Evolutionary conservation across 345 rosid genomes (phyloP), one percentile per base, ranked within the genome.

Genomic region (Camelina laxa): DNA sequence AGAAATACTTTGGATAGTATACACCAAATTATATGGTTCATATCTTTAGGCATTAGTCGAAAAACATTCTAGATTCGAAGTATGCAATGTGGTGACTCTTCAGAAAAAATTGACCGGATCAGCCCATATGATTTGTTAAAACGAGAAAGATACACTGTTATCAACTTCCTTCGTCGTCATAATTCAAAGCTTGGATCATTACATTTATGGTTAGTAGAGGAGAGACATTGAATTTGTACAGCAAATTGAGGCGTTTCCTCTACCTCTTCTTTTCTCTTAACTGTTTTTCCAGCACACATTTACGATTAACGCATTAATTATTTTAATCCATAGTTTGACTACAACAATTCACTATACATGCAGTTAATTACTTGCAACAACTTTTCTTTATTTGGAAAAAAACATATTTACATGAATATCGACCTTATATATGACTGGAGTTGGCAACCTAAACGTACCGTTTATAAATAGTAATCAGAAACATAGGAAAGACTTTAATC

Each of bases 341-440:
- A 33, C 36, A 4, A 20, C 10, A 55, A 55, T 73, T 73, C 24
- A 47, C 38, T 21, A 30, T 31, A 30, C 15, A 30, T 73, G 57
- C 57, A 55, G 45, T 65, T 33, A 65, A 45, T 65, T 22, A 47
- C 41, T 31, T 65, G 36, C 35, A 74, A 65, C 72, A 20, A 56
- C 48, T 38, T 65, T 30, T 41, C 61, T 41, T 21, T 53, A 60
- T 30, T 68, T 48, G 49, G 10, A 44, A 41, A 60, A 39, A 60
- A 30, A 38, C 56, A 49, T 60, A 49, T 55, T 59, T 61, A 67
- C 67, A 75, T 67, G 67, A 60, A 48, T 17, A n/a, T 74, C 30
- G 19, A 55, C 48, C 50, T 6, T 56, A 0, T 27, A 11, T 35
- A 2, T 44, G 36, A 59, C 50, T 27, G 0, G 17, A 58, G 20